A percentile compares a stretch with the other conserved stretches of the same genome.
phyloP scores from a whole-genome alignment of 345 rosid genomes.

The Eucalyptus sideroxylon region DNA sequence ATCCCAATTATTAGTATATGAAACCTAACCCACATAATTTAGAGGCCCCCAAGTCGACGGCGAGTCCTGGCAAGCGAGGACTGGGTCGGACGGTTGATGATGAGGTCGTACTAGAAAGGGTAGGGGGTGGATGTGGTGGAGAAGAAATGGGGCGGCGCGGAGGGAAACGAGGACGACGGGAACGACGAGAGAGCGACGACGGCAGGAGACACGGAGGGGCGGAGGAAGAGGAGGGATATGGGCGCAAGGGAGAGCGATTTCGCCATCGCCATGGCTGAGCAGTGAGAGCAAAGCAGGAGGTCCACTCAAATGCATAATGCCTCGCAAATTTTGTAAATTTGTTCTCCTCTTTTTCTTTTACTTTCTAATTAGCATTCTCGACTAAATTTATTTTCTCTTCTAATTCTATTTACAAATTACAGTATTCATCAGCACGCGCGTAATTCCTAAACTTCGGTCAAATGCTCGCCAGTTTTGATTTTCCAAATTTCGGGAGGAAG shows the following conservation, averaged over 20 bases:
- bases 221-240: background rate
- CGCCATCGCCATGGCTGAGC: background rate
- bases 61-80: no score
- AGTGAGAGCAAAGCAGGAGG: no score
- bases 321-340: background rate
- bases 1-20: no score
- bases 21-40: no score
- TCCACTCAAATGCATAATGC: background rate
- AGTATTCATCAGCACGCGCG: no score
- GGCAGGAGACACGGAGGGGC: conserved; percentile 23
- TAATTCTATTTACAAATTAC: background rate
- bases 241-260: conserved; percentile 3
- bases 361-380: background rate
- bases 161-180: background rate
- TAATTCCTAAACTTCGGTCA: background rate
- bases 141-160: background rate
- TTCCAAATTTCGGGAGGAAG: background rate
- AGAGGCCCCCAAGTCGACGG: no score
- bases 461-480: background rate
- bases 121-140: conserved; percentile 59
- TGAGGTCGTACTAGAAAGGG: conserved; percentile 29
- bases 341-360: background rate
- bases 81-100: no score
- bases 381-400: background rate
- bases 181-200: conserved; percentile 4